Base-by-base conservation (phyloP, 257 asterid genomes). In the Lycium ferocissimum region DNA sequence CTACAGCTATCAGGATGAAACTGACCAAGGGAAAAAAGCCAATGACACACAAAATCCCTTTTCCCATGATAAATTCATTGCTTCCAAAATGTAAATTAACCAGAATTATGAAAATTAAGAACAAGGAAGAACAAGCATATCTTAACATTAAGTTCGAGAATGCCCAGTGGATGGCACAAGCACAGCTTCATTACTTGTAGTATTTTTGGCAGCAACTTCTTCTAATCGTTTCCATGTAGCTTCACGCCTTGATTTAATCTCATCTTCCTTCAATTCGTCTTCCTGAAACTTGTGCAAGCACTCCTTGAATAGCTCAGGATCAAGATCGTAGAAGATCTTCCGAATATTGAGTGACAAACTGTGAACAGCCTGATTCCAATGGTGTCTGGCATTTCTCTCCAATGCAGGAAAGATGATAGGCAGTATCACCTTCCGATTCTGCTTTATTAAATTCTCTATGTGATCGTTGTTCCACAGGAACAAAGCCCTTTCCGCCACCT, bases 401-500 rank as follows among this genome's bases (percentile, higher is more conserved):
- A 94, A 81, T 38, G 94, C 92, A 13, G 97, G 97, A 91, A 94
- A 94, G 88, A 94, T 92, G 47, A 94, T 86, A 3, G 98, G 98
- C 73, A 94, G 92, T 86, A 94, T 92, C 65, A 93, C 92, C 85
- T 89, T 91, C 78, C 94, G 92, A 81, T 93, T 91, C 87, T 92
- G 97, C 87, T 90, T 94, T 61, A 94, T 90, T 84, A 94, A 87
- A 81, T 84, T 94, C 86, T 93, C 98, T 5, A 94, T 88, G 86
- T 94, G 98, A 86, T 94, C 96, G 26, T 90, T 94, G 93, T 92
- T 94, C 98, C 98, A 94, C 85, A 94, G 73, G 86, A 93, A 94
- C 75, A 93, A 87, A 70, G 98, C 90, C 90, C 98, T 91, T 89
- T 94, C 98, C 1, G 97, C 98, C 85, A 94, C 97, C 98, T 94